Base-by-base conservation (phyloP, 768 basidiomycete species). In the Stropharia rugosoannulata region DNA sequence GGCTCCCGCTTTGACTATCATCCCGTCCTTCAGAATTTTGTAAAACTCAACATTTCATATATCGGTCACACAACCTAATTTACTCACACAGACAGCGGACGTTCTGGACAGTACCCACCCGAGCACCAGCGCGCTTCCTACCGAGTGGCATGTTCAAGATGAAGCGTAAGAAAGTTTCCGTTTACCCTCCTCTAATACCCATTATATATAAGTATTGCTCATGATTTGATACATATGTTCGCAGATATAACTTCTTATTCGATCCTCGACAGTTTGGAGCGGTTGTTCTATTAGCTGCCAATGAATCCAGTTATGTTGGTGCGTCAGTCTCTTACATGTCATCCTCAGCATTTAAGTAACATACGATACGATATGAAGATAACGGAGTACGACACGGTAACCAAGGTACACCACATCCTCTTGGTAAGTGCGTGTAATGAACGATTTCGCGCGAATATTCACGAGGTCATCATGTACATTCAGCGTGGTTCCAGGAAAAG, bases 401-500 rank as follows among this genome's bases (percentile, higher is more conserved):
- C 60, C 84, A 89, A 63, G 92, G 91, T 11, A 73, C 66, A 29
- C 90, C 92, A 5, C 91, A 92, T 71, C 93, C 93, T 2, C 81
- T 85, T 61, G 89, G 90, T 85, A 67, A 60, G 75, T 61, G 5
- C 40, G 13, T 35, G 9, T 32, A 32, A 32, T 10, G 29, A 32
- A 1, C 29, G 16, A 2, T 29, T 25, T 18, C 8, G 39, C 5
- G 36, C 35, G 18, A 32, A 18, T 40, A 19, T 42, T 25, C 13
- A 37, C 25, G 5, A 22, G 25, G 2, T 1, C 29, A 13, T 54
- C 51, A 41, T 47, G 9, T 22, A 29, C 42, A 19, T 45, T 58
- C 41, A 91, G 91, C 93, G 18, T 95, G 91, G 92, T 93, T 81
- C 67, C 91, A 93, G 69, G 85, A 87, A 59, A 80, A 76, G 2